Base-by-base conservation (phyloP, 2,329 filamentous ascomycete species). In the Aspergillus sp. region DNA sequence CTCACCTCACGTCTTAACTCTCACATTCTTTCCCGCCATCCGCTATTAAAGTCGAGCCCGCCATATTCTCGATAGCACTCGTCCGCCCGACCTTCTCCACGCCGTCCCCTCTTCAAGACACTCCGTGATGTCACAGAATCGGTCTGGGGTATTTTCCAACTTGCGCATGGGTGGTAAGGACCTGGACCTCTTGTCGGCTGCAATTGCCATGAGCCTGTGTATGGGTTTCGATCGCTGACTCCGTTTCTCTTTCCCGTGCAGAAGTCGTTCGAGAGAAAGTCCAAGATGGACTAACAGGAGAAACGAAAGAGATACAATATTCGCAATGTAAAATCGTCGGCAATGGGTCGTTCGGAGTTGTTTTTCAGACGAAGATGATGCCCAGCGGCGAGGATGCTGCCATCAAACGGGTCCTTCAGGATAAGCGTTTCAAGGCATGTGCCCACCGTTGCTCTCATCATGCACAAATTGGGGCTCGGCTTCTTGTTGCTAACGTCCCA, bases 241-340 rank as follows among this genome's bases (percentile, higher is more conserved):
- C 33, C 24, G 37, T 56, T 58, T 27, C 55, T 57, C 53, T 43
- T 27, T 51, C 57, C 60, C 49, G 27, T 56, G 17, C 72, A 98
- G 95, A 99, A 84, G 90, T 98, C 65, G 91, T 99, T 75, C 92
- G 92, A 75, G 95, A 99, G 80, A 98, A 96, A 82, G 95, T 99
- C 66, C 95, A 99, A 78, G 95, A 99, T 83, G 95, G 95, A 74
- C 82, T 96, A 66, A 99, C 95, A 14, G 95, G 95, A 70, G 95
- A 99, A 77, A 96, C 92, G 70, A 89, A 91, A 77, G 95, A 99
- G 71, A 87, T 99, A 79, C 91, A 96, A 76, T 99, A 99, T 78
- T 98, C 95, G 56, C 95, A 98, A 76, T 98, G 93, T 83, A 99
- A 99, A 82, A 98, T 99, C 71, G 95, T 99, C 49, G 95, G 95